phyloP scores from a whole-genome alignment of 495 filamentous ascomycete species.

The Penicillium cataractarum region DNA sequence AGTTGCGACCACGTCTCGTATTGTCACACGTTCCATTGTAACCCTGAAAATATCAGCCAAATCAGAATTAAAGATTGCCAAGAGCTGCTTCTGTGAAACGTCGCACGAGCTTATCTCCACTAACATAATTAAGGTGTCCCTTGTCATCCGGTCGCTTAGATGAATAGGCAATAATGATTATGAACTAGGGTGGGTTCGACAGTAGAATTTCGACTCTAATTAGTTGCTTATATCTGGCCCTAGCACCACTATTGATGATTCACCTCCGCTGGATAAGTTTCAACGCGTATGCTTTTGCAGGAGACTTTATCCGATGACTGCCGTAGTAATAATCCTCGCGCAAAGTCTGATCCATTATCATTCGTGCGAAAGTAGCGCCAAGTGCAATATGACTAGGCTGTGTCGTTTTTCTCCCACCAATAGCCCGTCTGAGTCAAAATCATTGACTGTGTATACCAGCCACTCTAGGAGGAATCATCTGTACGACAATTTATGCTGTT shows the following conservation, averaged over 20 bases:
- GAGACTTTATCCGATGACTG: neutral
- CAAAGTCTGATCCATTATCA: neutral
- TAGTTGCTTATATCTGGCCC: neutral
- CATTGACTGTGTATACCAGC: neutral
- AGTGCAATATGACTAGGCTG: conserved; percentile 8
- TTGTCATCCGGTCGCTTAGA: conserved; percentile 10
- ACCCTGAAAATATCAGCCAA: conserved; percentile 17
- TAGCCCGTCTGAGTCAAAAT: neutral
- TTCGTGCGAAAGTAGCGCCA: conserved; percentile 1
- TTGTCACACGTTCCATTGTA: conserved; percentile 28
- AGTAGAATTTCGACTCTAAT: neutral
- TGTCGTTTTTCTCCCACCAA: conserved; percentile 17
- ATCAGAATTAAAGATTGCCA: conserved; percentile 34
- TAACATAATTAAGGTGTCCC: conserved; percentile 42
- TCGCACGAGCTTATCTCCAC: conserved; percentile 53
- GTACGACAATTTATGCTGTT: conserved; percentile 1
- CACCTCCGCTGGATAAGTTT: neutral
- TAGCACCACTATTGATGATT: neutral
- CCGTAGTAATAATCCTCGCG: neutral
- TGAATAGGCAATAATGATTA: conserved; percentile 20
- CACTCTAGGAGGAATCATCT: neutral
- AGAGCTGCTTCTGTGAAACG: conserved; percentile 43
- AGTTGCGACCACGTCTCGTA: conserved; percentile 26
- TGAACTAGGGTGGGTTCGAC: neutral
- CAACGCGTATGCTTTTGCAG: neutral